Evolutionary conservation across 768 basidiomycete species (phyloP).

Genomic region (Termitomyces sp.): DNA sequence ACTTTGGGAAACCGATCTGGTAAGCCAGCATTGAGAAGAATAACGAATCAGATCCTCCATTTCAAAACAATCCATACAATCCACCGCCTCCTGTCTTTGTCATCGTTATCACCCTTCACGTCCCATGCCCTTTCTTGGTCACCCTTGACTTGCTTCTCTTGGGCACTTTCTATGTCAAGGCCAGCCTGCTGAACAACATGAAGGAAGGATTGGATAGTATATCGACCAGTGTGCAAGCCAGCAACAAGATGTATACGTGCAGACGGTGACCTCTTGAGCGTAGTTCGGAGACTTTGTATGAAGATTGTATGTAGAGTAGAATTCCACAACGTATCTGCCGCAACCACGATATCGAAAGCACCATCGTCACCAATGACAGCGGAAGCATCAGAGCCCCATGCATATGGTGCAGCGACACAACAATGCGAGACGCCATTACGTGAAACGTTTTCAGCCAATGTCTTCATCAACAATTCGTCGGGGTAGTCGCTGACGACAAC

Average conservation of each 20-base stretch:
- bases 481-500: conserved; percentile 70
- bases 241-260: conserved; percentile 63
- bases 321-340: conserved; percentile 80
- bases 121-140: conserved; percentile 41
- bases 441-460: conserved; percentile 51
- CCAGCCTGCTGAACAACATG: conserved; percentile 28
- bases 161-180: conserved; percentile 37
- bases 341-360: conserved; percentile 60
- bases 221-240: conserved; percentile 72
- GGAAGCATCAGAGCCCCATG: conserved; percentile 56
- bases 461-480: conserved; percentile 52
- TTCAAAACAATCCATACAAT: conserved; percentile 60
- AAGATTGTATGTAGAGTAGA: conserved; percentile 50
- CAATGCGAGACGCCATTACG: conserved; percentile 41
- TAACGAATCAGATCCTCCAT: conserved; percentile 28
- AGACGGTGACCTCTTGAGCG: conserved; percentile 34
- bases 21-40: not conserved
- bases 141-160: conserved; percentile 44
- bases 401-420: conserved; percentile 52
- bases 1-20: not conserved
- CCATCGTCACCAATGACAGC: conserved; percentile 16
- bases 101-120: conserved; percentile 51
- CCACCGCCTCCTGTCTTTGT: conserved; percentile 65
- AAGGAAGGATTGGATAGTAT: conserved; percentile 62
- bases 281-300: conserved; percentile 42